These are phyloP conservation scores for Zymoseptoria pseudotritici DNA, from an alignment of 2,329 filamentous ascomycete genomes.

Conservation along the genomic window DNA sequence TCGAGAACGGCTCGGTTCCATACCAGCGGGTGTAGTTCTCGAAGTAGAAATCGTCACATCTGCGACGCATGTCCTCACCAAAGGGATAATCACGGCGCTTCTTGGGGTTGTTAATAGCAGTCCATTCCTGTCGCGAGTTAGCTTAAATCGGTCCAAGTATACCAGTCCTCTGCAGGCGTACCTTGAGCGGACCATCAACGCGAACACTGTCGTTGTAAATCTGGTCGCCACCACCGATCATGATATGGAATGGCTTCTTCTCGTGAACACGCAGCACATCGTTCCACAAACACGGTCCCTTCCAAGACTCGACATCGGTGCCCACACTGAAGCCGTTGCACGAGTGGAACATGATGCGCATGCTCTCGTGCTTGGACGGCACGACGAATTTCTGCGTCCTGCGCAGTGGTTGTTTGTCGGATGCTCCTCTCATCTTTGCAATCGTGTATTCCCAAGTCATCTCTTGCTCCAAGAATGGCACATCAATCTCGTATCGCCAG, in stretches of 20 bases:
- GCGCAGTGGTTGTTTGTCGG: constrained; percentile 15
- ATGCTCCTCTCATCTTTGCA: constrained; percentile 48
- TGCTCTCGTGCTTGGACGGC: constrained; percentile 53
- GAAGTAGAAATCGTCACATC: constrained; percentile 57
- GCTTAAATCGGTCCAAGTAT: neutral
- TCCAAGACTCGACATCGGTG: constrained; percentile 56
- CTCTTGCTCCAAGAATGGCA: constrained; percentile 65
- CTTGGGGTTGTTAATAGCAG: constrained; percentile 52
- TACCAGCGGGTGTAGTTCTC: constrained; percentile 61
- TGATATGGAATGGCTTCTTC: constrained; percentile 56
- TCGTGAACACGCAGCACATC: constrained; percentile 56
- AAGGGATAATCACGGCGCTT: constrained; percentile 56
- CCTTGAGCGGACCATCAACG: constrained; percentile 65
- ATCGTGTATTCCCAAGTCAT: constrained; percentile 73
- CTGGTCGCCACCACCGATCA: constrained; percentile 88
- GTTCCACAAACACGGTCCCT: constrained; percentile 54
- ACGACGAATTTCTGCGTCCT: constrained; percentile 47
- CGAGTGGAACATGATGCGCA: constrained; percentile 64
- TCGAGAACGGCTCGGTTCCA: constrained; percentile 55
- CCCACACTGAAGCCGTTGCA: constrained; percentile 63
- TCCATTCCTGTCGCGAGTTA: constrained; percentile 46
- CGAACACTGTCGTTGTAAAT: constrained; percentile 72
- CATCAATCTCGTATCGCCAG: constrained; percentile 51
- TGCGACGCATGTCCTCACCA: constrained; percentile 54
- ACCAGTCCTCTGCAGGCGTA: neutral